Percentiles rank a stretch among this genome's conserved stretches.
phyloP scores from a whole-genome alignment of 371 early-diverging fungal species.

The Nematocida parisii region DNA sequence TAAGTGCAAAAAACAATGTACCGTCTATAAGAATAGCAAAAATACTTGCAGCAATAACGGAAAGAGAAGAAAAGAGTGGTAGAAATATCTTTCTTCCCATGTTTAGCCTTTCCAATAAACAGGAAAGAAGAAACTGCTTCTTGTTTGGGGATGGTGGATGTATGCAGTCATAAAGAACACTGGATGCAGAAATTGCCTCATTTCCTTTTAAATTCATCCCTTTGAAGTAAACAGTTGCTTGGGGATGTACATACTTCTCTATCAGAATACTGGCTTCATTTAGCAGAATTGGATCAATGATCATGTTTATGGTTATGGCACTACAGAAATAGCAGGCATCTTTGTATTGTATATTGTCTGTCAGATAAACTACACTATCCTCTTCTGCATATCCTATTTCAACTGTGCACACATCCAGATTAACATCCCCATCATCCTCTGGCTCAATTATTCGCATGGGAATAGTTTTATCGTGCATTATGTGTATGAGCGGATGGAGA shows the following conservation, averaged over 20 bases:
- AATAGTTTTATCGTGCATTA: slow-evolving; percentile 6
- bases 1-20: background rate
- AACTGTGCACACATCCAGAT: background rate
- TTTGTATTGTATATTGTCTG: background rate
- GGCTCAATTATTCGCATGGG: slow-evolving; percentile 2
- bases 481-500: slow-evolving; percentile 5
- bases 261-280: background rate
- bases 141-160: background rate
- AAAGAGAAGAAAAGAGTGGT: background rate
- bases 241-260: slow-evolving; percentile 1
- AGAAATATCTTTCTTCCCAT: background rate
- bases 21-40: background rate
- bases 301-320: background rate
- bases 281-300: background rate
- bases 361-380: background rate
- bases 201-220: background rate
- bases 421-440: background rate
- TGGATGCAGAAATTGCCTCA: too few relatives aligned
- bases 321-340: slow-evolving; percentile 1
- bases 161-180: background rate
- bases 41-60: background rate
- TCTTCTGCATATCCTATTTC: background rate
- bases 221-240: background rate
- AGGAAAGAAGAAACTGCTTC: background rate
- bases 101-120: background rate